A percentile compares a stretch with the other conserved stretches of the same genome.
phyloP scores from a whole-genome alignment of 345 rosid species.

The Arabis alpina region DNA sequence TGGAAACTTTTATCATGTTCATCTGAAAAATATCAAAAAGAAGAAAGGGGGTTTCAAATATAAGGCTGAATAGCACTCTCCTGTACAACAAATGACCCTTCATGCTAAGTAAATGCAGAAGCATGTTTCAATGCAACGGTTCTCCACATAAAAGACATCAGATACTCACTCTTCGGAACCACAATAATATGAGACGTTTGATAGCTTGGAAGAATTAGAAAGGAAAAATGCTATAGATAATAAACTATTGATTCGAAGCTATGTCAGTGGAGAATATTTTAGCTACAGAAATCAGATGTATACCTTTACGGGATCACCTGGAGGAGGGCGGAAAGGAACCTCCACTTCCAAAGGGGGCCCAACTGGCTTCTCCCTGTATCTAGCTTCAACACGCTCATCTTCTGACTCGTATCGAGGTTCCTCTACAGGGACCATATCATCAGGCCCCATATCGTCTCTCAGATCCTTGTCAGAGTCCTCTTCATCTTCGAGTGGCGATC shows the following conservation, averaged over 20 bases:
- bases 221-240: constrained; percentile 9
- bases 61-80: constrained; percentile 11
- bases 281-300: constrained; percentile 16
- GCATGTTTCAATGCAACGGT: constrained; percentile 18
- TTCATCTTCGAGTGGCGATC: constrained; percentile 82
- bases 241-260: constrained; percentile 4
- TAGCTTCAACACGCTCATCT: constrained; percentile 76
- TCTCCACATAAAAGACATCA: constrained; percentile 14
- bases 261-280: constrained; percentile 12
- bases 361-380: constrained; percentile 80
- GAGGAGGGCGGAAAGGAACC: constrained; percentile 81
- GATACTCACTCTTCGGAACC: constrained; percentile 16
- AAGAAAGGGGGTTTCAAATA: constrained; percentile 1
- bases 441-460: constrained; percentile 64
- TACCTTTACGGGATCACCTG: constrained; percentile 83
- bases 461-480: constrained; percentile 70
- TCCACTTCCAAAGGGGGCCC: constrained; percentile 93
- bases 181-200: constrained; percentile 2
- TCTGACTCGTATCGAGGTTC: constrained; percentile 81
- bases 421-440: constrained; percentile 63
- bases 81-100: constrained; percentile 27
- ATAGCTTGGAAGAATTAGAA: constrained; percentile 10
- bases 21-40: constrained; percentile 57
- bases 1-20: constrained; percentile 92
- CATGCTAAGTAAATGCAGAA: constrained; percentile 20